Base-by-base conservation (phyloP, 768 basidiomycete genomes). In the Lactarius akahatsu region DNA sequence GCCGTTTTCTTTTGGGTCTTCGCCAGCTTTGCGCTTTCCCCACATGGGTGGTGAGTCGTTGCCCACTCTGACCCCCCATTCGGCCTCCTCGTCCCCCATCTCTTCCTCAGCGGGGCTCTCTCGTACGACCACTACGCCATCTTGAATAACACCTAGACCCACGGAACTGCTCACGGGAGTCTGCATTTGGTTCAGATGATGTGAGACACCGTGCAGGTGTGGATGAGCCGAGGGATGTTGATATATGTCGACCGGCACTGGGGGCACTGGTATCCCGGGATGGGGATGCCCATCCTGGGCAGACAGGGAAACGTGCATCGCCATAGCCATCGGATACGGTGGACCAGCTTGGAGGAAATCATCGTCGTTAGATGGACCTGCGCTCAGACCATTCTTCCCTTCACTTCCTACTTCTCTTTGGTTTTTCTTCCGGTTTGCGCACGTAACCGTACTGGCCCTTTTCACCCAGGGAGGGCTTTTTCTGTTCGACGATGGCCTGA, bases 401-500 rank as follows among this genome's bases (percentile, higher is more conserved):
- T 43, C 69, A 41, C 50, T 59, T 74, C 55, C 73, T 59, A 3
- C 67, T 58, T 32, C 76, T 76, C 47, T 84, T 91, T 3, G 80
- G 78, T 73, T 87, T 91, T 71, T 86, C 87, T 70, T 91, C 90
- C 0, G 87, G 78, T 71, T 87, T 83, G 11, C 91, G 88, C 34
- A 92, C 88, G 67, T 90, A 92, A 36, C 90, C 90, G 69, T 91
- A 91, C 67, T 92, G 90, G 0, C 91, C 91, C 72, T 92, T 90
- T 75, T 90, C 89, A 28, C 90, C 90, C 10, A 81, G 83, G 1
- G 76, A 76, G 2, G 89, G 87, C 70, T 86, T 88, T 73, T 85
- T 90, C 73, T 86, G 81, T 32, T 85, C 86, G 1, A 93, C 90
- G 15, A 92, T 86, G 5, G 78, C 78, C 1, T 84, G 75, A 61